Conservation (phyloP, 2,329 filamentous ascomycete genomes). For the Fusarium sp. region DNA sequence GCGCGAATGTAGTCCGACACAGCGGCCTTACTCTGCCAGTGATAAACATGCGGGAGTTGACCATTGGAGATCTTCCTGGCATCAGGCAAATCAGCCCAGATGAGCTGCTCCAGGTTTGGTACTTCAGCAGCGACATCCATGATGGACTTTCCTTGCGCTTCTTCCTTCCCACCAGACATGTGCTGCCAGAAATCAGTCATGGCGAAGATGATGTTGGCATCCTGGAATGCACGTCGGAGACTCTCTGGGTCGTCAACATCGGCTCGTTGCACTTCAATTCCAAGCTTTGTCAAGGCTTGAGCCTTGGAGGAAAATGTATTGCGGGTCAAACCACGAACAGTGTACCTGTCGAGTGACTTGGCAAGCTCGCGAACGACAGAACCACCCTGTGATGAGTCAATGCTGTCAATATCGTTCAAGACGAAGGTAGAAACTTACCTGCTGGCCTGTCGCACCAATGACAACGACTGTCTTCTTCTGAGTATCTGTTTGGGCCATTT, state of each 20-base stretch:
- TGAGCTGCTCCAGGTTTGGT: neutral
- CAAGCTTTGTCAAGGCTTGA: neutral
- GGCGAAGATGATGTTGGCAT: slow-evolving; percentile 1
- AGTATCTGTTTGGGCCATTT: neutral
- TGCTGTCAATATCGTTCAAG: neutral
- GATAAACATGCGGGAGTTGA: neutral
- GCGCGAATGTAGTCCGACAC: neutral
- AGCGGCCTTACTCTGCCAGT: slow-evolving; percentile 20
- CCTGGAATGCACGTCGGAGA: neutral
- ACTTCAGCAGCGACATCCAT: slow-evolving; percentile 9
- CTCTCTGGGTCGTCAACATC: neutral
- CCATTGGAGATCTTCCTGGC: neutral
- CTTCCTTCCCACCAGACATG: slow-evolving; percentile 5
- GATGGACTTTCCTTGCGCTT: slow-evolving; percentile 1
- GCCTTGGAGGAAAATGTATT: neutral
- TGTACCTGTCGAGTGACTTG: neutral
- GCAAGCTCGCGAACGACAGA: neutral
- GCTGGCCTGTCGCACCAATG: slow-evolving; percentile 2
- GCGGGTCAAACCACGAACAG: neutral
- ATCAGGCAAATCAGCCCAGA: slow-evolving; percentile 10
- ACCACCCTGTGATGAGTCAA: neutral
- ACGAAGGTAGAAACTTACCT: neutral
- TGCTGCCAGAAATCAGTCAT: slow-evolving; percentile 22
- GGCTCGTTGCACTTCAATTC: neutral
- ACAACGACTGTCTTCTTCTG: slow-evolving; percentile 3